These are phyloP conservation scores for Candida arabinofermentans DNA, from an alignment of 805 yeast species.

Conservation along the genomic window DNA sequence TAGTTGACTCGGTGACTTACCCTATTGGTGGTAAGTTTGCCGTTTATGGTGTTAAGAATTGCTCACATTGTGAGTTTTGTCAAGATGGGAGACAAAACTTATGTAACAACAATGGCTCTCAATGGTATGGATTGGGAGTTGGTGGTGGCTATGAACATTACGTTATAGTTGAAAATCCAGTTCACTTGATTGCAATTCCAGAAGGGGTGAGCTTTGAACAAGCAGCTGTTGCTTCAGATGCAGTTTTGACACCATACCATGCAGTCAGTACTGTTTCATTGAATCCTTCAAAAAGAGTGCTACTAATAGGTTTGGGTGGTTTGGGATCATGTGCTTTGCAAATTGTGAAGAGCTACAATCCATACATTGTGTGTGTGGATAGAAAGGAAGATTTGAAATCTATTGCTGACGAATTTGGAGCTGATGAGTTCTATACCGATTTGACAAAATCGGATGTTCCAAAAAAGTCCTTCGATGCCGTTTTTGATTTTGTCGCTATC, in stretches of 20 bases:
- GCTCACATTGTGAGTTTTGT: constrained; percentile 26
- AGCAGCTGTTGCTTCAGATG: constrained; percentile 33
- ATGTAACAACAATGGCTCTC: constrained; percentile 13
- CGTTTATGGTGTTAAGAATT: constrained; percentile 18
- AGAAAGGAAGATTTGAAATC: constrained; percentile 26
- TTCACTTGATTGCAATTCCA: constrained; percentile 24
- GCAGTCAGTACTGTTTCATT: constrained; percentile 28
- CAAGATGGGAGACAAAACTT: constrained; percentile 26
- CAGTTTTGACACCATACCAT: constrained; percentile 32
- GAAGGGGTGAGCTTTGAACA: constrained; percentile 25
- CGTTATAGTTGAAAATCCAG: constrained; percentile 15
- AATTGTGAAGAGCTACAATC: constrained; percentile 22
- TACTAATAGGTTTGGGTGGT: constrained; percentile 33
- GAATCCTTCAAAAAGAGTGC: constrained; percentile 20
- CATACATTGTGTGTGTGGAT: constrained; percentile 17
- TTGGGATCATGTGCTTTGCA: constrained; percentile 32
- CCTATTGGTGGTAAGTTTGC: constrained; percentile 15
- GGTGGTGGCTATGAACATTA: constrained; percentile 34
- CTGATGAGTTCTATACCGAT: constrained; percentile 38
- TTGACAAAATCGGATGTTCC: constrained; percentile 23
- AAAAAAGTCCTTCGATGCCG: constrained; percentile 35
- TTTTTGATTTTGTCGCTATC: constrained; percentile 23
- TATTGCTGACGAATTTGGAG: constrained; percentile 35
- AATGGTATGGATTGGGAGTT: constrained; percentile 25
- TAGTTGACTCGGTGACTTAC: constrained; percentile 2